Base-by-base conservation (phyloP, 129 eudicot species). In the Centaurea solstitialis region DNA sequence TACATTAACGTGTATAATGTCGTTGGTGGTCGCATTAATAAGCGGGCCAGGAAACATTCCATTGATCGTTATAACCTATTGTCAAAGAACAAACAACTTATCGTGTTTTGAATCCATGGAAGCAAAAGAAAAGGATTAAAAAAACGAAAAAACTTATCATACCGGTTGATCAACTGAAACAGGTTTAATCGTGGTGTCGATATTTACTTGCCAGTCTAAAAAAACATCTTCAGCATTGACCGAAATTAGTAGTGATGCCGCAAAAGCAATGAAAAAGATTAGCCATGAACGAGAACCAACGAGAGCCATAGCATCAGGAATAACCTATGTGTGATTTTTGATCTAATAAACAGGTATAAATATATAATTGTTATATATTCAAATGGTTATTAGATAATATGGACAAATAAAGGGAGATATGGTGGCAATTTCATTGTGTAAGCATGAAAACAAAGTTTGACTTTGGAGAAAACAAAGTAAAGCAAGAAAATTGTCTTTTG, bases 11-110 rank as follows among this genome's bases (percentile, higher is more conserved):
- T 75, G 89, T 41, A 85, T 81, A 33, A 71, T 22, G 70, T 90
- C 91, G 24, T 90, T 86, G 7, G 95, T 90, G 13, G 92, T 88
- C 33, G 83, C 82, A 22, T 88, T 90, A 41, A 90, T 77, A 70
- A 90, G 88, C 26, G 92, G 95, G 7, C 92, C 95, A 4, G 95
- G 95, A 76, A 88, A 90, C 80, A 81, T 50, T 62, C 89, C 86
- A 47, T 90, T 90, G 73, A 88, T 83, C 24, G 91, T 82, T 74
- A 90, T 88, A 39, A 90, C 92, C 95, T 90, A 80, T 30, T 30
- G 23, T 67, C 3, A 26, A 50, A 70, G 0, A 23, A 33, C 1
- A 50, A 73, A 57, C 6, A 9, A 23, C 12, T 3, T 7, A 38
- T 9, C 7, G 7, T 2, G 6, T 11, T 17, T 24, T 41, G 18